Base-by-base conservation (phyloP, 768 basidiomycete species). In the Hypsizygus marmoreus region DNA sequence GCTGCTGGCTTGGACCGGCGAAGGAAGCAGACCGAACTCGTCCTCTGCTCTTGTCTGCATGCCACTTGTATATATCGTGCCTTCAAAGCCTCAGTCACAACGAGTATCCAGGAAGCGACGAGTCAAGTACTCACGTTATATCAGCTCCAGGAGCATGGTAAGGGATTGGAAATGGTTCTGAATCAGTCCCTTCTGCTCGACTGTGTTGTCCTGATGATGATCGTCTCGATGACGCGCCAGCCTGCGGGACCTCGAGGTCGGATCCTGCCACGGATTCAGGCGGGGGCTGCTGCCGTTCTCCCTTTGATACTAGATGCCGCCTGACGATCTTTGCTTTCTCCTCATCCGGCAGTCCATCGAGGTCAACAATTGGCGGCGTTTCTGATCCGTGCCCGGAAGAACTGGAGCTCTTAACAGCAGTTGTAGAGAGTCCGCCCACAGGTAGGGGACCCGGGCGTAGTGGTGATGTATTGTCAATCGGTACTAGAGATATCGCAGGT, bases 41-140 rank as follows among this genome's bases (percentile, higher is more conserved):
- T 10, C 66, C 72, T 48, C 84, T 79, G 19, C 76, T 77, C 44
- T 84, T 81, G 55, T 88, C 86, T 12, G 82, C 75, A 51, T 94
- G 88, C 88, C 93, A 98, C 68, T 97, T 97, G 74, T 97, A 98
- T 30, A 98, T 88, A 52, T 86, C 86, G 59, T 95, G 93, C 13
- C 88, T 89, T 51, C n/a, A 46, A 37, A 50, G 34, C 22, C 28
- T n/a, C n/a, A n/a, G n/a, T n/a, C n/a, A n/a, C n/a, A n/a, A n/a
- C n/a, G n/a, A n/a, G n/a, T n/a, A n/a, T n/a, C n/a, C n/a, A n/a
- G n/a, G n/a, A n/a, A n/a, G n/a, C n/a, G n/a, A n/a, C n/a, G n/a
- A n/a, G n/a, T n/a, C n/a, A n/a, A n/a, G n/a, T n/a, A 80, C 91
- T 73, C 74, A 94, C 91, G 94, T 97, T 50, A 95, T 82, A 60